Conservation (phyloP, 257 asterid genomes). For the Cinchona pubescens region DNA sequence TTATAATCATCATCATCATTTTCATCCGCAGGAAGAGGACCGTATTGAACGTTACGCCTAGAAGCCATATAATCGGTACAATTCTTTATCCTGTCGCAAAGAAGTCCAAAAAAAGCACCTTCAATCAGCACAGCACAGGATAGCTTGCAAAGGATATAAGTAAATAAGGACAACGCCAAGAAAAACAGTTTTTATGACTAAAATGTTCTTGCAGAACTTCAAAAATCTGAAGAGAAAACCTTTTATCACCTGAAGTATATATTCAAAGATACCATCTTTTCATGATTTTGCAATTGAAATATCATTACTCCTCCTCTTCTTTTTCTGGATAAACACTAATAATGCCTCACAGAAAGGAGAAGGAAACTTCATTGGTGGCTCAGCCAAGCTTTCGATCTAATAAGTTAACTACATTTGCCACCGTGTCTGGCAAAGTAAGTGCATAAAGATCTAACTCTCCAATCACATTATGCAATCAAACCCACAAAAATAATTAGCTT, state of each 20-base stretch:
- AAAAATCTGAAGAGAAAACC: too few relatives aligned
- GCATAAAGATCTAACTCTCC: background rate
- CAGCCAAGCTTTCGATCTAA: background rate
- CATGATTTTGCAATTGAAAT: too few relatives aligned
- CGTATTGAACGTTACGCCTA: constrained; percentile 57
- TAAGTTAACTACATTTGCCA: background rate
- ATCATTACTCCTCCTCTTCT: too few relatives aligned
- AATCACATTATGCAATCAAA: background rate
- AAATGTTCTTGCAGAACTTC: background rate
- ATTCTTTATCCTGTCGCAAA: background rate
- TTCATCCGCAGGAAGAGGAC: constrained; percentile 49
- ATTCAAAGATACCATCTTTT: background rate
- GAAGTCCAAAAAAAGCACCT: background rate
- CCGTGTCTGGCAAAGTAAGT: background rate
- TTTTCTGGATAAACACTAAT: background rate
- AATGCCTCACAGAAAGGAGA: too few relatives aligned
- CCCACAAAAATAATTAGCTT: background rate
- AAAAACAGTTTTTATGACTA: background rate
- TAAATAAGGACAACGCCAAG: background rate
- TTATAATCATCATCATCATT: constrained; percentile 57
- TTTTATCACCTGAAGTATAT: background rate
- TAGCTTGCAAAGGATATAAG: background rate
- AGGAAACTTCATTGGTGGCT: background rate
- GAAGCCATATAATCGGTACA: constrained; percentile 47
- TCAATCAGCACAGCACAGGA: background rate